Base-by-base conservation (phyloP, 305 asterid genomes). In the Salvia sclarea region DNA sequence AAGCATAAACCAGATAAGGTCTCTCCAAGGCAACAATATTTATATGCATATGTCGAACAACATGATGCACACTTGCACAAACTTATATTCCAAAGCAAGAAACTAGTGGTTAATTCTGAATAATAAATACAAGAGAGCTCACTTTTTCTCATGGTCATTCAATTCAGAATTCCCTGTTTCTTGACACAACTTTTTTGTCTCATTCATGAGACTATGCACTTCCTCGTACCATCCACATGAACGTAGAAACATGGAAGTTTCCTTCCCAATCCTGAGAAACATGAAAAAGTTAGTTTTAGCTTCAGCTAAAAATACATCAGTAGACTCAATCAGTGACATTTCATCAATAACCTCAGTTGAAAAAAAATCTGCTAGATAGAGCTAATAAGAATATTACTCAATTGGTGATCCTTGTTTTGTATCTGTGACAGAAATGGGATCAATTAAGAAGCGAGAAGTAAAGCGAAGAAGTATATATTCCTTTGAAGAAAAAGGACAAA, bases 191-290 rank as follows among this genome's bases (percentile, higher is more conserved):
- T 76, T 88, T 77, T 88, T 91, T 75, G 73, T 78, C n/a, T 79
- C 79, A 64, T 61, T 86, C 99, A 95, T 92, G 74, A 81, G 85
- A 62, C 62, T 75, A 62, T 71, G 76, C 75, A 95, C 96, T 76
- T 95, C 90, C 18, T 86, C 85, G 28, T 80, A 78, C 96, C 96
- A 95, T 68, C 97, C 97, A 83, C 92, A 89, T 45, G 95, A 76
- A 59, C 68, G 84, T 75, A 95, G 80, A 64, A 77, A 17, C 54
- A 61, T 61, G 72, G 91, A 80, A 80, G 97, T 95, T 76, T 92
- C 96, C 80, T 86, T 83, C 69, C 73, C 82, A 70, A 95, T 79
- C 80, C 99, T 95, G 91, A 61, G 70, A 79, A 41, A 78, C 9
- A 69, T 33, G 44, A 58, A 71, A 65, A 71, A 24, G 49, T 49